These are phyloP conservation scores for Rhodofomes roseus DNA, from an alignment of 1,284 basidiomycete species.

Conservation along the genomic window DNA sequence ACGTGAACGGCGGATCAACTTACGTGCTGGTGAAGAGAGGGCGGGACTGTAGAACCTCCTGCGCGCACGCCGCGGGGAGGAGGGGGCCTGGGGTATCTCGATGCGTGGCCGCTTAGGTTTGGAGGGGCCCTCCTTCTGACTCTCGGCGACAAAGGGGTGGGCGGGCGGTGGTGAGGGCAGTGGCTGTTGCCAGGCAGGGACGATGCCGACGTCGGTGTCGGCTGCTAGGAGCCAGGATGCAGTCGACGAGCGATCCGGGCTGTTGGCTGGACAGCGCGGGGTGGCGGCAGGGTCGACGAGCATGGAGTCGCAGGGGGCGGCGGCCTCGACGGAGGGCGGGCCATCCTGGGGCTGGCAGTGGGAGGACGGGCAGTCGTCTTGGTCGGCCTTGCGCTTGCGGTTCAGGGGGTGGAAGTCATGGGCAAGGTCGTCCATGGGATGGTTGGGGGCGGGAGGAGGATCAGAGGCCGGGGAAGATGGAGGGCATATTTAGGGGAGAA, in stretches of 20 bases:
- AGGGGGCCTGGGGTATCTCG: conserved; percentile 24
- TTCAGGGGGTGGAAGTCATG: conserved; percentile 38
- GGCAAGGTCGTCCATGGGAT: conserved; percentile 50
- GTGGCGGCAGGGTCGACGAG: conserved; percentile 30
- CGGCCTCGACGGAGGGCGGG: conserved; percentile 22
- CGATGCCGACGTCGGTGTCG: conserved; percentile 18
- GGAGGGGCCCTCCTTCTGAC: conserved; percentile 27
- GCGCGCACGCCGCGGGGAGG: conserved; percentile 22
- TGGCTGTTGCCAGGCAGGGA: conserved; percentile 13
- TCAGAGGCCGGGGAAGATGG: conserved; percentile 28
- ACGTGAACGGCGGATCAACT: conserved; percentile 26
- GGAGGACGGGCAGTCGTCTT: conserved; percentile 39
- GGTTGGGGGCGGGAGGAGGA: conserved; percentile 23
- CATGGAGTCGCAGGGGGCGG: conserved; percentile 21
- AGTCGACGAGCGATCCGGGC: conserved; percentile 21
- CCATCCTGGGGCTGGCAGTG: conserved; percentile 31
- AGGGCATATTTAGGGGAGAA: conserved; percentile 32
- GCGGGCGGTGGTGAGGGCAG: conserved; percentile 22
- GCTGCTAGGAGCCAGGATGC: conserved; percentile 24
- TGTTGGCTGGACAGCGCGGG: conserved; percentile 33
- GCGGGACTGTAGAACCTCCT: conserved; percentile 17
- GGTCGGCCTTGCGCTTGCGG: conserved; percentile 55
- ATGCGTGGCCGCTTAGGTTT: conserved; percentile 35
- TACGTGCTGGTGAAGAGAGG: conserved; percentile 14
- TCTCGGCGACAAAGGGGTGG: conserved; percentile 14